A percentile compares a stretch with the other conserved stretches of the same genome.
These are phyloP conservation scores for Aspergillus sergii DNA, from an alignment of 2,329 filamentous ascomycete species.

Conservation along the genomic window DNA sequence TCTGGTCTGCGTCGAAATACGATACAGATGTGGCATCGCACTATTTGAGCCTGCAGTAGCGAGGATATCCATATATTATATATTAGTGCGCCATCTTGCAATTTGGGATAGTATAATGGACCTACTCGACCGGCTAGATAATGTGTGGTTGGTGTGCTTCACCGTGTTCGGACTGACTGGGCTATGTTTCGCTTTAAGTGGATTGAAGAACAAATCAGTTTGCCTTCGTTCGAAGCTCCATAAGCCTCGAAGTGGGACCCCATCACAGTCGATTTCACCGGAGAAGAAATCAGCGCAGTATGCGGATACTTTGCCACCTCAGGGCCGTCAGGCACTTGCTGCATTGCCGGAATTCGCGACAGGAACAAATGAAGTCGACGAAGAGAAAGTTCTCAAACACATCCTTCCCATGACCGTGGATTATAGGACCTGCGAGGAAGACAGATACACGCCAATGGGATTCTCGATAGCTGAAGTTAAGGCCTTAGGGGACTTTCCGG, in stretches of 20 bases:
- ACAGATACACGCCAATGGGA: slow-evolving; percentile 65
- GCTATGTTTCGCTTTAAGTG: slow-evolving; percentile 31
- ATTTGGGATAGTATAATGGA: slow-evolving; percentile 21
- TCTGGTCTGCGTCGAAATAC: not conserved
- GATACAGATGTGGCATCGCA: not conserved
- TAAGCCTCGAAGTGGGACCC: slow-evolving; percentile 51
- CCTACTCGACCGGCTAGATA: slow-evolving; percentile 15
- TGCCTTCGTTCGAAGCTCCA: slow-evolving; percentile 42
- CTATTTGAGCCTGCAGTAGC: not conserved
- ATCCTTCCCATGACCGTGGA: slow-evolving; percentile 46
- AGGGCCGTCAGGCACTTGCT: slow-evolving; percentile 50
- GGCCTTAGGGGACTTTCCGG: slow-evolving; percentile 73
- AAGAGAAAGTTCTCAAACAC: slow-evolving; percentile 36
- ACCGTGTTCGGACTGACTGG: slow-evolving; percentile 25
- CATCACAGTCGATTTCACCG: slow-evolving; percentile 56
- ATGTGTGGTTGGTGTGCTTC: slow-evolving; percentile 28
- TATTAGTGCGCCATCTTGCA: not conserved
- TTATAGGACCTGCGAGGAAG: slow-evolving; percentile 38
- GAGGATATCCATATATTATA: not conserved
- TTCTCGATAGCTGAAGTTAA: slow-evolving; percentile 72
- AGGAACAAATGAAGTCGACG: slow-evolving; percentile 28
- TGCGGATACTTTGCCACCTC: slow-evolving; percentile 56
- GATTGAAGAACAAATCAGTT: slow-evolving; percentile 42
- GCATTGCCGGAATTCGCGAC: slow-evolving; percentile 26
- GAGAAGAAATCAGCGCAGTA: slow-evolving; percentile 50